Percentiles rank a stretch among this genome's conserved stretches.
These are phyloP conservation scores for Vinca minor DNA, from an alignment of 257 asterid species.

Conservation along the genomic window DNA sequence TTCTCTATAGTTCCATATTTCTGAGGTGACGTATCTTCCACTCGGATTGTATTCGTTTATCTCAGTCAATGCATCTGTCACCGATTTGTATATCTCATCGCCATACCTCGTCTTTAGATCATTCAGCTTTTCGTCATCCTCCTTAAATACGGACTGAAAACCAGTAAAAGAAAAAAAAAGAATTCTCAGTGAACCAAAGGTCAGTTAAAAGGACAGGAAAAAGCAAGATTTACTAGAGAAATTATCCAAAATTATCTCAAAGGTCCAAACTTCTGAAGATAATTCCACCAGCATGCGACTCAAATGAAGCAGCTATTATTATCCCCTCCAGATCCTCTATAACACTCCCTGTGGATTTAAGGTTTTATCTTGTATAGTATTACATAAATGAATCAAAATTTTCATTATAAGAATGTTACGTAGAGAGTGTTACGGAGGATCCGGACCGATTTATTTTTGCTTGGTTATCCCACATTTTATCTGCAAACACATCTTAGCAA, in stretches of 20 bases:
- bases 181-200: neutral
- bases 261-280: neutral
- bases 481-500: neutral
- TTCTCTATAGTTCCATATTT: slow-evolving; percentile 72
- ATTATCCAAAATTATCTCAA: neutral
- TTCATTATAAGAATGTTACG: too few relatives aligned
- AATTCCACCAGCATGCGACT: neutral
- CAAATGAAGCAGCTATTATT: neutral
- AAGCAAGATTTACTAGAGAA: slow-evolving; percentile 7
- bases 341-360: too few relatives aligned
- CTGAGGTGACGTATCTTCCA: slow-evolving; percentile 62
- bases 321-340: too few relatives aligned
- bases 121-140: slow-evolving; percentile 63
- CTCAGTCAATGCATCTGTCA: slow-evolving; percentile 51
- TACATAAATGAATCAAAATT: too few relatives aligned
- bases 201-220: neutral
- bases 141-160: slow-evolving; percentile 50
- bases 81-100: slow-evolving; percentile 50
- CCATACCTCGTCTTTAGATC: slow-evolving; percentile 56
- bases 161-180: slow-evolving; percentile 9
- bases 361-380: too few relatives aligned
- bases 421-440: too few relatives aligned
- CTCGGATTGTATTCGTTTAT: slow-evolving; percentile 81
- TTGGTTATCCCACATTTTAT: neutral
- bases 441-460: too few relatives aligned